Percentiles rank a stretch among this genome's conserved stretches.
Conservation (phyloP, 2,329 filamentous ascomycete genomes). For the Diaporthe aspalathi region DNA sequence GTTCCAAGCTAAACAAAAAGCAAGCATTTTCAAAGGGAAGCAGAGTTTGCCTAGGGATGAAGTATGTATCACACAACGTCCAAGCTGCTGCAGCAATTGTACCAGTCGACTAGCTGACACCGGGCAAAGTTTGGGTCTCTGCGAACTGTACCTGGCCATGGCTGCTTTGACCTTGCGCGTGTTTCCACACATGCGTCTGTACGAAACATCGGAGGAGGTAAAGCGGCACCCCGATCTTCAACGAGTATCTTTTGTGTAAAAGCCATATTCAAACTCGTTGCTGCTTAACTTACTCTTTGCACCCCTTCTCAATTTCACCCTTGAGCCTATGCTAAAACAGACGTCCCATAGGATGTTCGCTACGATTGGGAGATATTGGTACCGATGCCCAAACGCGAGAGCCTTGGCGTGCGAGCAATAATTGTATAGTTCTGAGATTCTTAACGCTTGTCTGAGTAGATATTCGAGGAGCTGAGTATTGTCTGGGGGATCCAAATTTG, state of each 20-base stretch:
- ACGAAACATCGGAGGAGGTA: conserved; percentile 40
- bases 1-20: neutral
- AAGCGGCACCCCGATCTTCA: neutral
- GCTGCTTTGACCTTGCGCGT: conserved; percentile 39
- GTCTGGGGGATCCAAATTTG: neutral
- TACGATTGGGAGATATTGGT: conserved; percentile 40
- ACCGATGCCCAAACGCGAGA: conserved; percentile 40
- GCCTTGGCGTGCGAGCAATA: conserved; percentile 9
- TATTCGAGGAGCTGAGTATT: neutral
- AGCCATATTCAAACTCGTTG: neutral
- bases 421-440: neutral
- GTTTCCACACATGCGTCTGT: conserved; percentile 37
- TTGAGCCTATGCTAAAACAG: neutral
- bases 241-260: neutral
- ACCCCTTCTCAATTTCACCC: neutral
- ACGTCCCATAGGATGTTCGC: conserved; percentile 19
- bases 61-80: conserved; percentile 40
- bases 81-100: neutral
- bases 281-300: neutral
- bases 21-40: conserved; percentile 42
- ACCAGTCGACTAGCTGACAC: neutral
- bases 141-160: conserved; percentile 39
- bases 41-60: conserved; percentile 43
- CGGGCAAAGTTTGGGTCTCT: conserved; percentile 35
- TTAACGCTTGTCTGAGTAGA: neutral